Base-by-base conservation (phyloP, 2,329 filamentous ascomycete genomes). In the Ustilaginoidea virens region DNA sequence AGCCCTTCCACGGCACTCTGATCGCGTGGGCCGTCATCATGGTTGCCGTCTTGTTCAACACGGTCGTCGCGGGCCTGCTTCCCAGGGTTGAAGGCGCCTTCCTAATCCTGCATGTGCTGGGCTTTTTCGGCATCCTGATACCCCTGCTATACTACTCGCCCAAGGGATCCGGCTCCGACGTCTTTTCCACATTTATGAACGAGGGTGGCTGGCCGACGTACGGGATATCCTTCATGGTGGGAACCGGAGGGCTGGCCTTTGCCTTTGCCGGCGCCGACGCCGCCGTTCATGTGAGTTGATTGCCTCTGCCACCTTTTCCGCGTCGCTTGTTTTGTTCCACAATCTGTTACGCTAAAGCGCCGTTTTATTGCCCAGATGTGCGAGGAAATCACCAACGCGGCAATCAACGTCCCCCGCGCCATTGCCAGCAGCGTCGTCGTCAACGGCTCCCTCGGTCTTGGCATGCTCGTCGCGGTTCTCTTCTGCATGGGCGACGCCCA, bases 361-460 rank as follows among this genome's bases (percentile, higher is more conserved):
- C 22, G 11, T 24, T 7, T 12, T 10, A 9, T 10, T 13, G 17
- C 24, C 7, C 38, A 57, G 50, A 56, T 61, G 56, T 48, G 50
- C 1, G 60, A 64, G 33, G 60, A 63, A 34, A 56, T 61, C 4
- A 40, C 51, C 5, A 55, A 69, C 29, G 60, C 67, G 1, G 56
- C 62, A 2, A 44, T 54, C 2, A 59, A 59, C 0, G 54, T 72
- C 0, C 67, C 67, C 1, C 52, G 53, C 5, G 59, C 63, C 0
- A 60, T 72, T 34, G 55, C 70, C 23, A 47, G 52, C 3, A 57
- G 56, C 3, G 50, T 69, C 0, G 34, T 55, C 0, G 48, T 71
- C 27, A 71, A 71, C 32, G 65, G 61, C 4, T 39, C 55, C 0
- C 46, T 68, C 1, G 69, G 68, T 0, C 64, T 71, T 25, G 52